phyloP scores from a whole-genome alignment of 228 moss, liverwort and hornwort genomes.

The Sphagnum magellanicum region DNA sequence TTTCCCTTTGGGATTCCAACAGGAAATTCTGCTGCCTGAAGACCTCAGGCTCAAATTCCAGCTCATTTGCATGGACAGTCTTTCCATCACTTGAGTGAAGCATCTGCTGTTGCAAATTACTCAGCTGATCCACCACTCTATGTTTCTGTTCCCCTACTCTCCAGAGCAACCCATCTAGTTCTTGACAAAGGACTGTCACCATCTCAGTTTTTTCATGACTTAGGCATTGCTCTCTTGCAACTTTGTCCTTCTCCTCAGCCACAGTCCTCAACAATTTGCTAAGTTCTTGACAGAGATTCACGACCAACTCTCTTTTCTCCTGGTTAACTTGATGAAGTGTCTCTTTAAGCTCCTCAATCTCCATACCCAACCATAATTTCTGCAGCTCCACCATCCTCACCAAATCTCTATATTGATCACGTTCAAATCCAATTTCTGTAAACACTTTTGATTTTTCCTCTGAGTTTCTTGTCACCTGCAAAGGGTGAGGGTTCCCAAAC shows the following conservation, averaged over 20 bases:
- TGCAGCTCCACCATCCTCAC: constrained; percentile 16
- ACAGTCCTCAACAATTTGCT: constrained; percentile 22
- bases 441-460: constrained; percentile 7
- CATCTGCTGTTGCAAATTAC: constrained; percentile 15
- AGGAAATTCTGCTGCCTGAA: constrained; percentile 10
- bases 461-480: too few relatives aligned
- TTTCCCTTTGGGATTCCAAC: constrained; percentile 3
- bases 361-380: constrained; percentile 11
- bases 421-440: constrained; percentile 12
- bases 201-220: constrained; percentile 16
- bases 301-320: constrained; percentile 23
- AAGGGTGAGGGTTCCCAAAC: too few relatives aligned
- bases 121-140: constrained; percentile 19
- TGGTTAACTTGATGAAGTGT: constrained; percentile 24
- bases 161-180: constrained; percentile 20
- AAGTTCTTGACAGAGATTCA: constrained; percentile 23
- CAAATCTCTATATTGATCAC: constrained; percentile 17
- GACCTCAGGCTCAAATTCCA: constrained; percentile 6
- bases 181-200: constrained; percentile 23
- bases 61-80: constrained; percentile 2
- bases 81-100: constrained; percentile 7
- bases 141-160: constrained; percentile 20
- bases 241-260: constrained; percentile 29
- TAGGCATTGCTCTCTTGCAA: constrained; percentile 17
- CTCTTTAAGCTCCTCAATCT: constrained; percentile 14